Base-by-base conservation (phyloP, 2,329 filamentous ascomycete genomes). In the Stemphylium beticola region DNA sequence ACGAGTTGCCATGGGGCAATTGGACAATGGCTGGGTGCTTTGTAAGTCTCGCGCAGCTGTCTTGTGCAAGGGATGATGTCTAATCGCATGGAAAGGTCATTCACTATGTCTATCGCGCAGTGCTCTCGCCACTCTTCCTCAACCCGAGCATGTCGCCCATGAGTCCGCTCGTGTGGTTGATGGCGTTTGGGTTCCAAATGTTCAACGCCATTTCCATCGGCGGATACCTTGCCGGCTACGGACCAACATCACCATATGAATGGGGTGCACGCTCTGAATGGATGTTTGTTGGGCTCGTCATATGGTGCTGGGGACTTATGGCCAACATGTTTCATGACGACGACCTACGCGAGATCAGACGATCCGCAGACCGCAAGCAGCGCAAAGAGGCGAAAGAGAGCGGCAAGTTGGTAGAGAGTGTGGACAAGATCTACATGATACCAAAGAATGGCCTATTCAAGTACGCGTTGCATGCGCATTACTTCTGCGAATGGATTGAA, bases 401-500 rank as follows among this genome's bases (percentile, higher is more conserved):
- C 24, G 77, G 76, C 14, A 80, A 78, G 62, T 61, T 78, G 22
- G 61, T 74, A 29, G 74, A 82, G 55, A 81, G 80, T 14, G 87
- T 90, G 57, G 84, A 90, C 40, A 96, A 95, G 78, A 85, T 96
- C 57, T 98, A 98, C 74, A 86, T 90, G 78, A 85, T 99, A 47
- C 95, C 95, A 0, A 81, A 91, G 69, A 88, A 88, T 45, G 92
- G 93, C 0, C 77, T 96, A 44, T 99, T 98, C 77, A 82, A 83
- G 62, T 88, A 87, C 67, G 85, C 96, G 71, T 82, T 98, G 55
- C 96, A 89, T 75, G 92, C 95, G 62, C 95, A 99, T 74, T 99
- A 97, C 75, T 81, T 96, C n/a, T 90, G 88, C 71, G 95, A 99
- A 78, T 99, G 95, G 95, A 74, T 96, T 48, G 95, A 99, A 81